Conservation (phyloP, 331 rosid species). For the Prunus yedoensis region DNA sequence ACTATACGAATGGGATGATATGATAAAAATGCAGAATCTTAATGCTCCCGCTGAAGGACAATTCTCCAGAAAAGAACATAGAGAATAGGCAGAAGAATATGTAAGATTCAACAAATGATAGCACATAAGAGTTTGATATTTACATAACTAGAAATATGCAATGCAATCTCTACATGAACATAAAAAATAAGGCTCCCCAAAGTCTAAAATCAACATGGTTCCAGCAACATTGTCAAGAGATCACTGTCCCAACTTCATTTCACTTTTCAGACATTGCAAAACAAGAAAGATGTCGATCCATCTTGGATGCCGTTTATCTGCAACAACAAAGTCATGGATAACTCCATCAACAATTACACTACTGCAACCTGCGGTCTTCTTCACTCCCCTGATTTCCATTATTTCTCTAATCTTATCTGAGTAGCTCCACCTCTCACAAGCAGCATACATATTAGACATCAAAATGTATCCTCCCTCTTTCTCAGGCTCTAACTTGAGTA, state of each 20-base stretch:
- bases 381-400: conserved; percentile 52
- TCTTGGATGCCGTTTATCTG: conserved; percentile 45
- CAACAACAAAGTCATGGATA: conserved; percentile 41
- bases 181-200: background rate
- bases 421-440: conserved; percentile 46
- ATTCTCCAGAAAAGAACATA: no score
- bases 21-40: no score
- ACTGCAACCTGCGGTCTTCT: conserved; percentile 57
- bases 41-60: no score
- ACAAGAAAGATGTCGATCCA: conserved; percentile 42
- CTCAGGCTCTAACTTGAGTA: conserved; percentile 47
- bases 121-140: background rate
- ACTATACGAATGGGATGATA: no score
- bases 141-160: background rate
- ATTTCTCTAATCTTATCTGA: conserved; percentile 42
- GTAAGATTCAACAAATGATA: background rate
- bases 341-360: conserved; percentile 44
- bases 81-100: no score
- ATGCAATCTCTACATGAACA: background rate
- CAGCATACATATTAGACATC: conserved; percentile 54
- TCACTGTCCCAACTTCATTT: conserved; percentile 35
- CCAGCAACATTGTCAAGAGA: background rate
- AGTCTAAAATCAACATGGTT: background rate
- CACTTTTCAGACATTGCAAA: conserved; percentile 30
- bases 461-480: conserved; percentile 54